These are phyloP conservation scores for Puccinia polysora DNA, from an alignment of 1,284 basidiomycete genomes.

Conservation along the genomic window DNA sequence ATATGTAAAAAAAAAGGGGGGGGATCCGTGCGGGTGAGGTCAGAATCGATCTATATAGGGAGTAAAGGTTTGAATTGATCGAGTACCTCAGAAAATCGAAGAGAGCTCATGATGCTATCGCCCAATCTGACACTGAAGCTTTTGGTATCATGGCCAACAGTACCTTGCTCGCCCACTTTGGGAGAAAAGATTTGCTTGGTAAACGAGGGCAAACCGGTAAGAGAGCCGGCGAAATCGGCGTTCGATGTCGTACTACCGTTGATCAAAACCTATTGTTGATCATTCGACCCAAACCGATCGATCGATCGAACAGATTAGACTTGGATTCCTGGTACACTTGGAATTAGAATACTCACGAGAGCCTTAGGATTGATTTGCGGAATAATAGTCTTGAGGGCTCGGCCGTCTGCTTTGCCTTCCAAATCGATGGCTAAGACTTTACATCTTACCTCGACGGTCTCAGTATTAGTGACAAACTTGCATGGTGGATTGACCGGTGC, in stretches of 20 bases:
- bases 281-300: neutral
- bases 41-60: no score
- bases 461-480: constrained; percentile 74
- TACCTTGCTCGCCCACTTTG: constrained; percentile 65
- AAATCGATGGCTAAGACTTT: constrained; percentile 85
- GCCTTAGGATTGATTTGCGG: constrained; percentile 94
- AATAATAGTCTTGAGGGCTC: constrained; percentile 92
- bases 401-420: constrained; percentile 91
- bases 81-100: constrained; percentile 86
- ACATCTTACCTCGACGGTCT: constrained; percentile 75
- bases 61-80: no score
- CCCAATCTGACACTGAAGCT: constrained; percentile 90
- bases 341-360: constrained; percentile 61
- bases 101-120: constrained; percentile 71
- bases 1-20: constrained; percentile 8
- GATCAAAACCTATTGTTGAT: constrained; percentile 68
- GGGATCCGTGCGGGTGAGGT: neutral
- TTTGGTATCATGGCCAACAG: constrained; percentile 91
- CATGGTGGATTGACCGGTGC: constrained; percentile 70
- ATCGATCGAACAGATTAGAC: neutral
- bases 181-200: constrained; percentile 87
- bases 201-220: constrained; percentile 73
- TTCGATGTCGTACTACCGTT: constrained; percentile 68
- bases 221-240: constrained; percentile 69
- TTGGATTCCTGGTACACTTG: constrained; percentile 45